Evolutionary conservation across 2,329 filamentous ascomycete species (phyloP).

Genomic region (Cladosporium sp.): DNA sequence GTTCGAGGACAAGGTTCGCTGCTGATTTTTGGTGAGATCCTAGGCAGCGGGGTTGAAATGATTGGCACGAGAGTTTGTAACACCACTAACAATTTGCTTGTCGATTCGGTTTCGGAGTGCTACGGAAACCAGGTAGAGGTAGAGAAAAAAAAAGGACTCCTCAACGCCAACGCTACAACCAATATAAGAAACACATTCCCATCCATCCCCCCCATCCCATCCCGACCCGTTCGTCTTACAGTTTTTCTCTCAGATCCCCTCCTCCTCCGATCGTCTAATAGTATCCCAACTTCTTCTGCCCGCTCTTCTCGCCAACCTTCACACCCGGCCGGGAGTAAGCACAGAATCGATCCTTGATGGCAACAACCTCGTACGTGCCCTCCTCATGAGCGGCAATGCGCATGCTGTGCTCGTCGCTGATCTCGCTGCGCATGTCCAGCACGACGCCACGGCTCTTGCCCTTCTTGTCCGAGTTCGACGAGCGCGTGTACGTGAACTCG

Average conservation of each 20-base stretch:
- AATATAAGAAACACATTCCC: not conserved
- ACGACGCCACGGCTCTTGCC: conserved; percentile 65
- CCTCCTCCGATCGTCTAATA: not conserved
- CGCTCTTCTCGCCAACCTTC: conserved; percentile 18
- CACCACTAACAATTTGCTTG: no score
- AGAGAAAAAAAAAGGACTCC: not conserved
- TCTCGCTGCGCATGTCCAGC: conserved; percentile 85
- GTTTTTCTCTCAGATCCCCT: no score
- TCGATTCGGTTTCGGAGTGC: no score
- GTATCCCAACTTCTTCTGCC: conserved; percentile 17
- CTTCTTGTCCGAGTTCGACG: conserved; percentile 74
- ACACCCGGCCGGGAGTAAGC: conserved; percentile 53
- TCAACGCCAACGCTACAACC: conserved; percentile 2
- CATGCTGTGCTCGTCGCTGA: conserved; percentile 76
- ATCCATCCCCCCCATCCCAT: not conserved
- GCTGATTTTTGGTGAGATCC: no score
- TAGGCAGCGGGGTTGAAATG: no score
- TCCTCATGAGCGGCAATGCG: conserved; percentile 82
- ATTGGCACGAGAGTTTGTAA: no score
- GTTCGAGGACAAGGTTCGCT: no score
- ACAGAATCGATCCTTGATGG: conserved; percentile 91
- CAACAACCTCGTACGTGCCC: conserved; percentile 94
- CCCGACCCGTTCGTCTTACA: no score
- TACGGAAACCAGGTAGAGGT: no score
- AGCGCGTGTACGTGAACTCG: conserved; percentile 94